Base-by-base conservation (phyloP, 1,139 yeast genomes). In the Hyphopichia wangnamkhiaoensis region DNA sequence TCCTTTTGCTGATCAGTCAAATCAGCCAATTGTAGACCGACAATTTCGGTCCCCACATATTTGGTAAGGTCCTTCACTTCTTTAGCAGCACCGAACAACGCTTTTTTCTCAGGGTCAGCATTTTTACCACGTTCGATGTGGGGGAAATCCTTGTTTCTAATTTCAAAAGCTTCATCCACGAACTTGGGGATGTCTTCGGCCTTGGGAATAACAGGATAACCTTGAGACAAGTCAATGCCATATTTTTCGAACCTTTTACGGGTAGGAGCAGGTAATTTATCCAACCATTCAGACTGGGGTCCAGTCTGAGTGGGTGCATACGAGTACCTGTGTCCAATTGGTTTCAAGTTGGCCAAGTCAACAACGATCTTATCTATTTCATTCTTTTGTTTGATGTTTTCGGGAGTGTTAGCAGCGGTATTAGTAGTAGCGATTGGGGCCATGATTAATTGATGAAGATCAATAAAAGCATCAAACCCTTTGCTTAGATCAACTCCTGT, bases 71-170 rank as follows among this genome's bases (percentile, higher is more conserved):
- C 46, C 31, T 48, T 65, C 15, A 76, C 79, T 49, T 74, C 74
- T 39, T 57, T 66, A 17, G 79, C 81, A 39, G 79, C 80, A n/a
- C 73, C 69, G n/a, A n/a, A n/a, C n/a, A n/a, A n/a, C n/a, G n/a
- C n/a, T n/a, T n/a, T n/a, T n/a, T n/a, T n/a, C n/a, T 74, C 79
- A 5, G 76, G 76, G 47, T 76, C 80, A 24, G 80, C 80, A 45
- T 64, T 63, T 40, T 58, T 59, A 31, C 76, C 80, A 45, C 80
- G 56, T 44, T 74, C 79, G 38, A 66, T 55, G 48, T 68, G 76
- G 18, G 65, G 68, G 47, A 54, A 58, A 20, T 61, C 74, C 39
- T 63, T 54, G 39, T 61, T 59, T 54, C 80, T 68, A 31, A 76
- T 61, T 5, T 59, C 65, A 38, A 42, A 54, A 3, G 81, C 82